A percentile compares a stretch with the other conserved stretches of the same genome.
Conservation (phyloP, 352 stramenopile genomes). For the Phytopythium mirpurense region DNA sequence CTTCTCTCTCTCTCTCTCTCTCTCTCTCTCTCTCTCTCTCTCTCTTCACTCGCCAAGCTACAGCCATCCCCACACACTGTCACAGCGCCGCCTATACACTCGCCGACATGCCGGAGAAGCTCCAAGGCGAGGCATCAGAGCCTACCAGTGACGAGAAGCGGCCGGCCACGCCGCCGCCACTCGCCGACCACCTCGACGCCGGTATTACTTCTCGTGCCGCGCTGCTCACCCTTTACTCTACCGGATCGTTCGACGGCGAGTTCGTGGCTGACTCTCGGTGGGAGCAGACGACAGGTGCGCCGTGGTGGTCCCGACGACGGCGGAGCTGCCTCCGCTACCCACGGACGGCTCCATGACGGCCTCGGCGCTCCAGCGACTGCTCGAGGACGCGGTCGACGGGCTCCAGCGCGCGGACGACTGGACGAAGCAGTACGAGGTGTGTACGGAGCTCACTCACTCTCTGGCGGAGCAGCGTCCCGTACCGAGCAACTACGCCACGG, state of each 20-base stretch:
- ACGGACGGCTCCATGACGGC: constrained; percentile 13
- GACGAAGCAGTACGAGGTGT: constrained; percentile 53
- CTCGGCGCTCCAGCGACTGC: constrained; percentile 22
- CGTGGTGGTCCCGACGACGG: constrained; percentile 28
- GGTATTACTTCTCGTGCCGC: neutral
- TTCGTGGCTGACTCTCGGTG: neutral
- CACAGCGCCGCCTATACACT: too few species aligned
- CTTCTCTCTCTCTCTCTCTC: too few species aligned
- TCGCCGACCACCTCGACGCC: neutral
- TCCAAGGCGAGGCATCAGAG: neutral
- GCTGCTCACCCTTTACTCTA: too few species aligned
- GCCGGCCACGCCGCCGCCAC: constrained; percentile 1
- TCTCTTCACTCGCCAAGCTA: too few species aligned
- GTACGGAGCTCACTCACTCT: neutral
- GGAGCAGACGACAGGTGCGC: constrained; percentile 40
- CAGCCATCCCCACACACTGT: too few species aligned
- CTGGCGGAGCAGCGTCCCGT: too few species aligned
- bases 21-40: too few species aligned
- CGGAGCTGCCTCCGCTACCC: constrained; percentile 28
- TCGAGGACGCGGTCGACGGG: constrained; percentile 3
- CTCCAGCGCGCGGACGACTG: constrained; percentile 31
- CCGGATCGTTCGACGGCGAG: too few species aligned
- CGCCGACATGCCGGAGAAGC: constrained; percentile 1
- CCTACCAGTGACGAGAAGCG: neutral
- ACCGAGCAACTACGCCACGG: too few species aligned